Evolutionary conservation across 1,284 basidiomycete genomes (phyloP).

Genomic region (Ustilago tritici): DNA sequence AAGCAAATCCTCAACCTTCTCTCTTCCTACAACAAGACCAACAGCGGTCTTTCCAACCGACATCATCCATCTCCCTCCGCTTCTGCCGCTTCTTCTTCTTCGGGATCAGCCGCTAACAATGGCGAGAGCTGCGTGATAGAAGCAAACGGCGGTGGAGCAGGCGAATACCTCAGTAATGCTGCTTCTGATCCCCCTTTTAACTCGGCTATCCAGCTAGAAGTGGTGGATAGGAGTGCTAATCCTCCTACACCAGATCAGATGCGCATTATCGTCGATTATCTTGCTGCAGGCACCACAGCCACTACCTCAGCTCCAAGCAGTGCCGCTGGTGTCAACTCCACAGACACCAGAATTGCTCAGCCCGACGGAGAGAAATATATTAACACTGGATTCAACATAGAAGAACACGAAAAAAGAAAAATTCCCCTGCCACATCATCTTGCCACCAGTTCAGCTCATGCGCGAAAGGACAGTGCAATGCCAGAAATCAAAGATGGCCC

Average conservation of each 20-base stretch:
- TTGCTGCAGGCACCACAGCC: conserved; percentile 15
- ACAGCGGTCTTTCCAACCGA: not conserved
- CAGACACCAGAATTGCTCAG: too few species aligned
- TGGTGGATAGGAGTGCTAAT: conserved; percentile 31
- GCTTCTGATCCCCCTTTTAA: conserved; percentile 20
- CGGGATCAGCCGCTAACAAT: conserved; percentile 1
- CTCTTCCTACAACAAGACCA: conserved; percentile 10
- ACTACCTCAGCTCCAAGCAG: too few species aligned
- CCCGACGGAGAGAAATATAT: conserved; percentile 7
- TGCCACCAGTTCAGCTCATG: too few species aligned
- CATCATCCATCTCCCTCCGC: conserved; percentile 6
- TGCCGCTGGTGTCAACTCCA: too few species aligned
- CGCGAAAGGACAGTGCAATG: not conserved
- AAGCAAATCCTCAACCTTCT: conserved; percentile 42
- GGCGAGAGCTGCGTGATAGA: conserved; percentile 33
- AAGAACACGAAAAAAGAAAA: conserved; percentile 23
- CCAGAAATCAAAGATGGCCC: conserved; percentile 50
- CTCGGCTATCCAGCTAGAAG: conserved; percentile 30
- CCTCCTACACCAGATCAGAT: conserved; percentile 46
- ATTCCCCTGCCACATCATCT: conserved; percentile 16
- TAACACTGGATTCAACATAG: conserved; percentile 9
- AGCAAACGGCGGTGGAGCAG: conserved; percentile 26
- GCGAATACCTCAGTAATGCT: conserved; percentile 32
- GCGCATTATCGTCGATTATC: conserved; percentile 43
- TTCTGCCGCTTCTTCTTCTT: not conserved